These are phyloP conservation scores for Sisymbrium irio DNA, from an alignment of 345 rosid species.

Conservation along the genomic window DNA sequence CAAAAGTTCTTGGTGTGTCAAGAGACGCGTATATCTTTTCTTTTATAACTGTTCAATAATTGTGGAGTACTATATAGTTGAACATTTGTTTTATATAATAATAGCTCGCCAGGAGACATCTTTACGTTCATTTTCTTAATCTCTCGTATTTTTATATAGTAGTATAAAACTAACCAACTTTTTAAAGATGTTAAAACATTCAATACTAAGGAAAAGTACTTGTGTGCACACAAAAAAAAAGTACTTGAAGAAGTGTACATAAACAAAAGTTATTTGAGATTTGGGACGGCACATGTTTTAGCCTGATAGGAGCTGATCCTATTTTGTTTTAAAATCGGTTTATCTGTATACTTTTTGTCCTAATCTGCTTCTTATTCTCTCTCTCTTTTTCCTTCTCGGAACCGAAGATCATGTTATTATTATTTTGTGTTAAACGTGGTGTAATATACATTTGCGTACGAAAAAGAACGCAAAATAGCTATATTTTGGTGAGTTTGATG, in stretches of 20 bases:
- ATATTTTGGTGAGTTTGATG: no score
- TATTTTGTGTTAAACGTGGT: no score
- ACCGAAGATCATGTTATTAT: no score
- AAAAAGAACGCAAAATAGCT: no score
- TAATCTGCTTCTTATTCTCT: no score
- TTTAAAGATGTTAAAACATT: not conserved
- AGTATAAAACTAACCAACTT: not conserved
- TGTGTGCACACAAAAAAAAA: not conserved
- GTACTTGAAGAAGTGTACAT: not conserved
- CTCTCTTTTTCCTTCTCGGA: no score
- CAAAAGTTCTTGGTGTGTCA: constrained; percentile 4
- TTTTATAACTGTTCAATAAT: constrained; percentile 23
- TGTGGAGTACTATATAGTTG: not conserved
- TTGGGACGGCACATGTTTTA: not conserved
- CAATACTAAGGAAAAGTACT: no score
- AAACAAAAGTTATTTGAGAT: not conserved
- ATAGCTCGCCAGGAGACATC: no score
- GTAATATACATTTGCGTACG: no score
- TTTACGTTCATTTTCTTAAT: not conserved
- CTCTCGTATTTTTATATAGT: not conserved
- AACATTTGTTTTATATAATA: not conserved
- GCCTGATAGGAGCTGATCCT: not conserved
- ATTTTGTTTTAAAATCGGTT: not conserved
- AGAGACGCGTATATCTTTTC: no score
- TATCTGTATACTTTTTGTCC: not conserved